Base-by-base conservation (phyloP, 2,329 filamentous ascomycete genomes). In the Epichloe coenophiala region DNA sequence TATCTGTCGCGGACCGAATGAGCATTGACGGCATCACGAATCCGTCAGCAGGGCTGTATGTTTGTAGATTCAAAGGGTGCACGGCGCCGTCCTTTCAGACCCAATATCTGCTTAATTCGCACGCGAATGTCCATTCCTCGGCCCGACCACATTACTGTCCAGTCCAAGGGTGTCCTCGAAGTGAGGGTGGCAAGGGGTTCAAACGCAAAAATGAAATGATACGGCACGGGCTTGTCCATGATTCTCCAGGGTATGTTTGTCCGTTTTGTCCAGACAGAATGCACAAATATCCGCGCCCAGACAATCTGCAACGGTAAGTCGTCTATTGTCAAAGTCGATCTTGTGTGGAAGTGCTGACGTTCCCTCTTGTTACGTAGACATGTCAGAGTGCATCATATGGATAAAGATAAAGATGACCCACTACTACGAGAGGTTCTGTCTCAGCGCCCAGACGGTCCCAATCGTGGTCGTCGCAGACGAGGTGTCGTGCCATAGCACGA, bases 231-330 rank as follows among this genome's bases (percentile, higher is more conserved):
- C 76, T 97, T 3, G 93, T 97, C 4, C 93, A 98, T 62, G 84
- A 89, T 57, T 95, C 88, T 7, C 93, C 93, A 1, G 91, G 91
- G 53, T 98, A 97, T 61, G 83, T 95, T 33, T 98, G 93, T 65
- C 93, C 93, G 0, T 97, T 96, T 63, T 98, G 93, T 65, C 86
- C 88, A 1, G 89, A 95, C 61, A 78, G 89, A 57, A 89, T 96
- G 64, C 91, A 96, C 66, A 90, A 86, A 63, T 97, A 97, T 65
- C 93, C 93, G 5, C 77, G 93, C 58, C 93, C 93, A 36, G 93
- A 98, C 65, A 97, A 97, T 72, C 71, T 98, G 51, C 91, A 96
- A 71, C 82, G 91, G 88, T 94, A 74, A 57, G 77, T 64, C 47
- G 42, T 13, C 19, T 41, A 31, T n/a, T 17, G 4, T 21, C 19